A percentile compares a stretch with the other conserved stretches of the same genome.
phyloP scores from a whole-genome alignment of 1,139 yeast species.

The Geotrichum carabidarum region DNA sequence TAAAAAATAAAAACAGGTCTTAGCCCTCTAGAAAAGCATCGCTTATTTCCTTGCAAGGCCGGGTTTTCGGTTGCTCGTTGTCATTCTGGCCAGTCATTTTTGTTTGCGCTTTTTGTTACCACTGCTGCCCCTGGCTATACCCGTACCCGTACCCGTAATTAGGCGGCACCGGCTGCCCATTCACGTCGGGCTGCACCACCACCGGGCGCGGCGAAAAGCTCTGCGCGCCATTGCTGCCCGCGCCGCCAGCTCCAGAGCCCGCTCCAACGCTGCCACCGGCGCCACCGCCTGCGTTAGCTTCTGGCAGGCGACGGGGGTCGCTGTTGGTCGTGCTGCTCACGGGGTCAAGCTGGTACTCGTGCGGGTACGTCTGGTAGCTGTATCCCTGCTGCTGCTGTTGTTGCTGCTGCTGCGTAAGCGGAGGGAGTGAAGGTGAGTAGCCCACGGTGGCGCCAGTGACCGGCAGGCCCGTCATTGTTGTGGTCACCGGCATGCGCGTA shows the following conservation, averaged over 20 bases:
- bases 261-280: neutral
- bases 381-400: neutral
- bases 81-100: neutral
- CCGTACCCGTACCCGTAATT: slow-evolving; percentile 9
- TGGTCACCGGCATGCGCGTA: neutral
- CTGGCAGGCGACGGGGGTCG: slow-evolving; percentile 1
- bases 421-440: slow-evolving; percentile 13
- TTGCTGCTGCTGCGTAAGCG: slow-evolving; percentile 5
- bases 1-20: too few species aligned
- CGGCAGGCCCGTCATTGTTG: neutral
- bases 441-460: slow-evolving; percentile 1
- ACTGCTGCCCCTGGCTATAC: slow-evolving; percentile 3
- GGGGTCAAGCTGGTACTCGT: slow-evolving; percentile 6
- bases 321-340: neutral
- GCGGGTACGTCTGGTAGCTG: slow-evolving; percentile 7
- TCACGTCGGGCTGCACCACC: slow-evolving; percentile 5
- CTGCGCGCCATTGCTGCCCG: neutral
- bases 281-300: neutral
- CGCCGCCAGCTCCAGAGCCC: neutral
- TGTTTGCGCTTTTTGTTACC: slow-evolving; percentile 7
- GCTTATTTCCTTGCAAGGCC: too few species aligned
- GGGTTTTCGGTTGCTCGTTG: neutral
- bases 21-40: too few species aligned
- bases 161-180: slow-evolving; percentile 10
- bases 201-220: slow-evolving; percentile 12